These are phyloP conservation scores for Tetracladium marchalianum DNA, from an alignment of 495 filamentous ascomycete genomes.

Conservation along the genomic window DNA sequence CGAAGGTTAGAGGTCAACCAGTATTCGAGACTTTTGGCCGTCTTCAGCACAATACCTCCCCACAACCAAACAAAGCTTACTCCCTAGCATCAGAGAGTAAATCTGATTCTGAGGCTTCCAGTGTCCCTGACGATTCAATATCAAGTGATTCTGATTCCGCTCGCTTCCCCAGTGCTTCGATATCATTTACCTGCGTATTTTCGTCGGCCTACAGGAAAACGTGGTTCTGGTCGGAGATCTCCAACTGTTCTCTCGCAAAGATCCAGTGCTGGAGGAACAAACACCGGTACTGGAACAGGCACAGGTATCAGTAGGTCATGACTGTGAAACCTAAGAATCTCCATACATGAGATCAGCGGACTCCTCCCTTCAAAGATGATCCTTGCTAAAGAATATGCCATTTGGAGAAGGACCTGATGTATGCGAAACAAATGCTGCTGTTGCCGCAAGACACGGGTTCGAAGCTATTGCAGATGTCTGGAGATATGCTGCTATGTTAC, in stretches of 20 bases:
- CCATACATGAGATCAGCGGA: constrained; percentile 55
- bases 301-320: constrained; percentile 35
- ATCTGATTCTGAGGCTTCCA: constrained; percentile 44
- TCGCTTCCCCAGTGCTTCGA: constrained; percentile 7
- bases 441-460: constrained; percentile 65
- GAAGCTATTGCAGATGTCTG: constrained; percentile 74
- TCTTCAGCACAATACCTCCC: constrained; percentile 41
- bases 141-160: constrained; percentile 59
- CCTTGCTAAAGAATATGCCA: constrained; percentile 67
- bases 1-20: constrained; percentile 52
- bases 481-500: constrained; percentile 66
- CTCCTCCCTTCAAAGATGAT: constrained; percentile 66
- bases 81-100: constrained; percentile 30
- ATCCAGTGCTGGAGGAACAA: constrained; percentile 35
- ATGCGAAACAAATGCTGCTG: constrained; percentile 70
- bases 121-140: constrained; percentile 55
- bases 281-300: constrained; percentile 36
- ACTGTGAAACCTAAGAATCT: constrained; percentile 37
- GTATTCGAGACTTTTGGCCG: constrained; percentile 88
- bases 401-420: constrained; percentile 72
- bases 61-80: constrained; percentile 31
- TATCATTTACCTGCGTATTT: constrained; percentile 18
- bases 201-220: constrained; percentile 3
- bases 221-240: constrained; percentile 10
- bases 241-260: constrained; percentile 31